Base-by-base conservation (phyloP, 371 early-diverging fungal genomes). In the Mortierella sp. region DNA sequence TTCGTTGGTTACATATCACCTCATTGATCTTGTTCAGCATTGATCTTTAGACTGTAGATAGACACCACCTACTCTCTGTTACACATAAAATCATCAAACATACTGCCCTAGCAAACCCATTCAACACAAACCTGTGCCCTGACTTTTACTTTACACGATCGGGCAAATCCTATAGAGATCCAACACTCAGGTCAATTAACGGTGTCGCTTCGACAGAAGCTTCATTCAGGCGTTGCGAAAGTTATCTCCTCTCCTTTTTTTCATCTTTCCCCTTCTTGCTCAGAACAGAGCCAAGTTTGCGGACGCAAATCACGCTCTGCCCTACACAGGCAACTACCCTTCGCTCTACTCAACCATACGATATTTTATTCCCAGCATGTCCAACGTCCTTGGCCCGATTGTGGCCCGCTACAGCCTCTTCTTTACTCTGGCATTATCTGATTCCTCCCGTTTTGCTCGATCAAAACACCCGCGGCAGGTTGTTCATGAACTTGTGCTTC, bases 331-430 rank as follows among this genome's bases (percentile, higher is more conserved):
- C 14, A 61, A 26, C 14, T 58, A 11, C 32, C 18, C 58, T 30
- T 57, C 24, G 26, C 57, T 24, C 26, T 30, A n/a, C 11, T 39
- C 16, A 37, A 60, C 18, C 35, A 28, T 68, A 54, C 45, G 22
- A 14, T 30, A 39, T 52, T 39, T 58, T 39, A 32, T 54, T 72
- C 51, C 5, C 5, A 61, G 39, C 71, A 78, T 78, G 78, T 78
- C 78, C 66, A 78, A 78, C 62, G 40, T 78, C 35, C 73, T 78
- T 14, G 47, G 51, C 26, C 78, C 78, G 11, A 72, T 78, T 22
- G 69, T 78, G 39, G 70, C 73, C 54, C 78, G 73, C 51, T 78
- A 78, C 78, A 72, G 78, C 73, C 70, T 73, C 55, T 78, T 78
- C 64, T 78, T 73, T 61, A 69, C 70, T 4, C 37, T 78, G 12